Conservation (phyloP, 257 asterid species). For the Ocimum tenuiflorum region DNA sequence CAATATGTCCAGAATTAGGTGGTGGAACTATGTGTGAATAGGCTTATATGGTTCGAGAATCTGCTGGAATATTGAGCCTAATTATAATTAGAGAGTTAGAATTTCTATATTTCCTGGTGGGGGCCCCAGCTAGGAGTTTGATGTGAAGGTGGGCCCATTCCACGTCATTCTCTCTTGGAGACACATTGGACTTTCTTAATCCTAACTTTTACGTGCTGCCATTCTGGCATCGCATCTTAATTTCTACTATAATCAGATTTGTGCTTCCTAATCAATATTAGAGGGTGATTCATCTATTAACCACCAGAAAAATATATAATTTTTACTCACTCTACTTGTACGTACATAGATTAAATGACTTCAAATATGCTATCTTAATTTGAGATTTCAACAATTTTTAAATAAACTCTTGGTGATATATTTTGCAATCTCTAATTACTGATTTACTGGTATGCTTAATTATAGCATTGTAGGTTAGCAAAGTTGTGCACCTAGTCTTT, state of each 20-base stretch:
- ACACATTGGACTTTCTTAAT: constrained; percentile 16
- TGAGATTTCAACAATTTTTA: too few relatives aligned
- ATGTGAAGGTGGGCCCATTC: constrained; percentile 20
- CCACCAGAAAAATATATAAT: not conserved
- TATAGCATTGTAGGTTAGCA: too few relatives aligned
- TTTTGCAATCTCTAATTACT: too few relatives aligned
- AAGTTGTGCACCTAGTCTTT: too few relatives aligned
- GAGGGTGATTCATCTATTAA: not conserved
- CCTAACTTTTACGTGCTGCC: not conserved
- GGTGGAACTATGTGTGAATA: constrained; percentile 12
- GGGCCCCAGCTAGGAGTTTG: not conserved
- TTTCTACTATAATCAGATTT: not conserved
- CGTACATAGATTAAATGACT: too few relatives aligned
- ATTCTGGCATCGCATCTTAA: not conserved
- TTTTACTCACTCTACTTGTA: too few relatives aligned
- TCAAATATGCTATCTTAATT: too few relatives aligned
- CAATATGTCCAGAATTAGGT: not conserved
- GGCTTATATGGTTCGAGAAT: constrained; percentile 20
- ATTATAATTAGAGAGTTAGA: not conserved
- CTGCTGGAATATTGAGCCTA: constrained; percentile 10
- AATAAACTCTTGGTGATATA: too few relatives aligned
- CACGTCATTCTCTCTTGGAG: constrained; percentile 25
- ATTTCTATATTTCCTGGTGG: not conserved
- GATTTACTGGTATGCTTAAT: too few relatives aligned
- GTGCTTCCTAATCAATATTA: not conserved